Evolutionary conservation across 2,329 filamentous ascomycete genomes (phyloP).

Genomic region (Leptographium galeiforme): DNA sequence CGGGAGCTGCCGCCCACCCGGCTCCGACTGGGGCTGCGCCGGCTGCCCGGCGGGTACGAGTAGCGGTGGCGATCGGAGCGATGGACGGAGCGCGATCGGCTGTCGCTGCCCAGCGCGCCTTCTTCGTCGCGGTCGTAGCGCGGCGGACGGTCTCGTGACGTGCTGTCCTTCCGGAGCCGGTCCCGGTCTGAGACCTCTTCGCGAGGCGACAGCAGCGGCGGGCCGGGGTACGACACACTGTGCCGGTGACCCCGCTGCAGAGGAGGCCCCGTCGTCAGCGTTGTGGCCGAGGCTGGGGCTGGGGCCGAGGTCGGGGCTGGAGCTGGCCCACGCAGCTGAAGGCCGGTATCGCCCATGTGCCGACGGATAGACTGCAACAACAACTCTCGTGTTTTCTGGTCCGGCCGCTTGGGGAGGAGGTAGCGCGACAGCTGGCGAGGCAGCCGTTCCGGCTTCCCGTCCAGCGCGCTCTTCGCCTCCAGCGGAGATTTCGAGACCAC

Average conservation of each 20-base stretch:
- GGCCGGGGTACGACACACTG: not conserved
- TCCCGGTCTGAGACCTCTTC: not conserved
- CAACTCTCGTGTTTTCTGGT: conserved; percentile 43
- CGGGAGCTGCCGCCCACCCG: not conserved
- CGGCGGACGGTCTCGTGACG: not conserved
- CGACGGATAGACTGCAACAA: conserved; percentile 46
- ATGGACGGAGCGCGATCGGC: not conserved
- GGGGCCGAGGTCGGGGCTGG: not conserved
- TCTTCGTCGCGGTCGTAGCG: not conserved
- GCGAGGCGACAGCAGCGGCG: not conserved
- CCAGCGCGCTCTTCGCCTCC: conserved; percentile 33
- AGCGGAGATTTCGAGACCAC: conserved; percentile 61
- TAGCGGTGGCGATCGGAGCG: not conserved
- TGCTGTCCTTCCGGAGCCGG: not conserved
- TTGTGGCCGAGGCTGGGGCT: too few species aligned
- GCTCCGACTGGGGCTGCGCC: not conserved
- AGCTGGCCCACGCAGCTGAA: not conserved
- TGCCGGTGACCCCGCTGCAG: too few species aligned
- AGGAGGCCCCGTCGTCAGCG: not conserved
- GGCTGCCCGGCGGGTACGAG: not conserved
- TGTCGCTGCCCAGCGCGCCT: too few species aligned
- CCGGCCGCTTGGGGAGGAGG: conserved; percentile 49
- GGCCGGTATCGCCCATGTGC: conserved; percentile 15
- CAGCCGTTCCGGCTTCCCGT: conserved; percentile 56
- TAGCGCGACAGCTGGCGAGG: conserved; percentile 66